Base-by-base conservation (phyloP, 2,329 filamentous ascomycete species). In the Endoconidiophora laricicola region DNA sequence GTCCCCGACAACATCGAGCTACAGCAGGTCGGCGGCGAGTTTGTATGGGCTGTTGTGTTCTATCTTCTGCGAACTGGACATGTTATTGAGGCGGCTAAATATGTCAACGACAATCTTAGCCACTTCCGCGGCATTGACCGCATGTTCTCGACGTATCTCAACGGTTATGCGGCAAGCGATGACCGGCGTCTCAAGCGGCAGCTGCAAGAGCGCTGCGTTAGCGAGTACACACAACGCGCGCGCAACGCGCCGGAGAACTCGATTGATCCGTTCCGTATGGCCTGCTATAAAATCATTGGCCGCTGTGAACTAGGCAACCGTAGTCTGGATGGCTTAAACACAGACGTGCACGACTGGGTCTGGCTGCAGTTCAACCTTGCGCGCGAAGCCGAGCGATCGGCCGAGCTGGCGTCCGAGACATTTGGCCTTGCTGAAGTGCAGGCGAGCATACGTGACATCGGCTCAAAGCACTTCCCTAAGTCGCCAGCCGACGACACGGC, bases 211-310 rank as follows among this genome's bases (percentile, higher is more conserved):
- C 83, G 85, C 55, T 94, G 94, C 65, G 84, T 83, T 57, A 86
- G 83, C 55, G 88, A 95, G 61, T 95, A 93, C 64, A 83, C 83
- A 47, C 85, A 93, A 62, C 81, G 87, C 43, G 76, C 81, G 23
- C 81, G 86, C 56, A 86, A 93, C 59, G 85, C 85, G 0, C 84
- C 86, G 0, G 85, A 91, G 52, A 82, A 88, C 60, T 84, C 85
- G 1, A 79, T 93, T 55, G 91, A 98, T 62, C 91, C 91, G 23
- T 98, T 93, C 68, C 81, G 87, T 49, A 88, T 94, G 79, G 88
- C 90, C 44, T 95, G 91, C 63, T 96, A 96, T 73, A 96, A 98
- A 71, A 81, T 98, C 54, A 83, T 98, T 58, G 91, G 93, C 43
- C 86, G 79, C 43, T 81, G 79, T 57, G 79, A 82, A 58, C 66